Evolutionary conservation across 805 yeast species (phyloP).

Genomic region (Teunomyces funiuensis): DNA sequence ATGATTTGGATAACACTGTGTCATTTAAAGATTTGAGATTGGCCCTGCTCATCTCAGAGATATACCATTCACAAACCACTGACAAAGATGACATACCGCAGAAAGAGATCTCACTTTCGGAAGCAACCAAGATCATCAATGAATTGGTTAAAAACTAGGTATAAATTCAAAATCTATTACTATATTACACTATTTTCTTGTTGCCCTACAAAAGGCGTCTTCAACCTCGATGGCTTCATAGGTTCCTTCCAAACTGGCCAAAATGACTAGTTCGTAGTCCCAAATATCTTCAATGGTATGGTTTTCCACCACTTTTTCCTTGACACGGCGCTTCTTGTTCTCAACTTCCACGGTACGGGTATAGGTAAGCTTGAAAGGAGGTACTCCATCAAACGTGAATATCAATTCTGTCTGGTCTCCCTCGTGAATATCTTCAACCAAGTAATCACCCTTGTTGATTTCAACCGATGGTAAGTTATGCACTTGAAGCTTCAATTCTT

Average conservation of each 20-base stretch:
- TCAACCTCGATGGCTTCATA: conserved; percentile 90
- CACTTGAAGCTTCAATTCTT: conserved; percentile 31
- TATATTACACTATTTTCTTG: conserved; percentile 11
- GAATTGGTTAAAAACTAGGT: conserved; percentile 10
- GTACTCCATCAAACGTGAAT: conserved; percentile 80
- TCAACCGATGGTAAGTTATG: conserved; percentile 71
- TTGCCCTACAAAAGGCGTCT: conserved; percentile 69
- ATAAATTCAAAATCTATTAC: not conserved
- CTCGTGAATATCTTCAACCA: conserved; percentile 82
- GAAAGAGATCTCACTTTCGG: conserved; percentile 10
- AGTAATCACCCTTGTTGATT: conserved; percentile 72
- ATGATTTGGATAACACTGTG: conserved; percentile 52
- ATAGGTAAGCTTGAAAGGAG: conserved; percentile 88
- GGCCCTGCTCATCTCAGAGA: conserved; percentile 41
- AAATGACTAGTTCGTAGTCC: conserved; percentile 65
- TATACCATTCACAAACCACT: conserved; percentile 1
- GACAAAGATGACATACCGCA: not conserved
- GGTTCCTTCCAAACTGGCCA: conserved; percentile 86
- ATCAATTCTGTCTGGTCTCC: conserved; percentile 91
- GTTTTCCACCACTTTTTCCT: conserved; percentile 42
- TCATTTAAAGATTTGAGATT: conserved; percentile 59
- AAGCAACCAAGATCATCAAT: conserved; percentile 13
- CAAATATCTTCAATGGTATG: conserved; percentile 69
- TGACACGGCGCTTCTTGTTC: conserved; percentile 18
- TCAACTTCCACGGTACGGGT: conserved; percentile 60